Percentiles rank a stretch among this genome's conserved stretches.
Evolutionary conservation across 495 filamentous ascomycete species (phyloP).

Genomic region (Hypoxylon fragiforme): DNA sequence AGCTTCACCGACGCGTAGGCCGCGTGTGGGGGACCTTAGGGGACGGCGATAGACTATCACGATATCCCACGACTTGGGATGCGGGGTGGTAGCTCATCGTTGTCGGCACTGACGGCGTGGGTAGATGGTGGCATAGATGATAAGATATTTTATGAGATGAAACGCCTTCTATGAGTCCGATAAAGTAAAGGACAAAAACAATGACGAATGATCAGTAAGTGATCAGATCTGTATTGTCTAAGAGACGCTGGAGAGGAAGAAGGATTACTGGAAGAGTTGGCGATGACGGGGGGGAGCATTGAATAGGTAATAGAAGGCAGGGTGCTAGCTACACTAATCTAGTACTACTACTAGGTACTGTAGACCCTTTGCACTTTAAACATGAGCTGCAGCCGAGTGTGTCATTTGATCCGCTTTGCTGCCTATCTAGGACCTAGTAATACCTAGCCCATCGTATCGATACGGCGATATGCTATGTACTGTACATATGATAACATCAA

Average conservation of each 20-base stretch:
- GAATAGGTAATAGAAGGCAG: slow-evolving; percentile 1
- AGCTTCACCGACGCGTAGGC: slow-evolving; percentile 36
- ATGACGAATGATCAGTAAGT: slow-evolving; percentile 3
- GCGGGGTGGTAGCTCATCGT: slow-evolving; percentile 40
- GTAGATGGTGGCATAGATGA: slow-evolving; percentile 1
- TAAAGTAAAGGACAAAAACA: neutral
- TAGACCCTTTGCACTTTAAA: slow-evolving; percentile 9
- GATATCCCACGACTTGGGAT: slow-evolving; percentile 37
- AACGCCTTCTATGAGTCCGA: neutral
- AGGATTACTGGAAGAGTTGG: neutral
- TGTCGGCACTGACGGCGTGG: slow-evolving; percentile 29
- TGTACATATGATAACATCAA: no score
- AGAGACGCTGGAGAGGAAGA: slow-evolving; percentile 2
- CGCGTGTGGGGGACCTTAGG: slow-evolving; percentile 24
- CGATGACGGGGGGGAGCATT: neutral
- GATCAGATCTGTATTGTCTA: neutral
- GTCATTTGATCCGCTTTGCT: slow-evolving; percentile 32
- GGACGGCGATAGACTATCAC: slow-evolving; percentile 33
- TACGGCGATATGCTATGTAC: slow-evolving; percentile 25
- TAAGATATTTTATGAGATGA: slow-evolving; percentile 8
- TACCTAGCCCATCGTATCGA: slow-evolving; percentile 33
- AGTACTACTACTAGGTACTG: slow-evolving; percentile 6
- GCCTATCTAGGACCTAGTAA: no score
- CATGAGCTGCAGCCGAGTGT: slow-evolving; percentile 26
- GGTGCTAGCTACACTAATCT: slow-evolving; percentile 2